phyloP scores from a whole-genome alignment of 768 basidiomycete species.

The Termitomyces sp. region DNA sequence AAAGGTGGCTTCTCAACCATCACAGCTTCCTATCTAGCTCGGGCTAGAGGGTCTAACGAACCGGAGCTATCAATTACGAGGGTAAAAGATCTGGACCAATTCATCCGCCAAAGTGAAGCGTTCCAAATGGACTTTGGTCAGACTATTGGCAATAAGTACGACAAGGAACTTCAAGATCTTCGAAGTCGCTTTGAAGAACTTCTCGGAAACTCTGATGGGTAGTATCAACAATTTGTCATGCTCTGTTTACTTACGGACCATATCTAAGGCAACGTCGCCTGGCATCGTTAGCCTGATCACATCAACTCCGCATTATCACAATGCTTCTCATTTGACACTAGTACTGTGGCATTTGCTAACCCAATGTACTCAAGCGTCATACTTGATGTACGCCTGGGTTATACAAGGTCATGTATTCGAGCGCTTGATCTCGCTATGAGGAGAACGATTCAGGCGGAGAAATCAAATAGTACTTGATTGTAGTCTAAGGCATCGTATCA shows the following conservation, averaged over 20 bases:
- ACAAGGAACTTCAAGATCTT: constrained; percentile 28
- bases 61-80: constrained; percentile 57
- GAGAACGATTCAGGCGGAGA: neutral
- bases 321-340: neutral
- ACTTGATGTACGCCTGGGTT: neutral
- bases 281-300: constrained; percentile 11
- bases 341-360: neutral
- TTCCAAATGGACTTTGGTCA: constrained; percentile 56
- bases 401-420: no score
- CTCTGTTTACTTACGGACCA: neutral
- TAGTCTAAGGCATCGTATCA: neutral
- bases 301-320: neutral
- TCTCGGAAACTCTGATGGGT: constrained; percentile 36
- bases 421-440: neutral
- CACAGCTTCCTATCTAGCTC: constrained; percentile 68
- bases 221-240: constrained; percentile 1
- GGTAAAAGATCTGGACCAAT: constrained; percentile 59
- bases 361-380: neutral
- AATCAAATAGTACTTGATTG: neutral
- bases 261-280: constrained; percentile 14
- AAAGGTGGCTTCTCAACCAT: constrained; percentile 62
- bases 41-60: constrained; percentile 62
- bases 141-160: constrained; percentile 25
- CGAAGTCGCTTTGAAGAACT: constrained; percentile 41
- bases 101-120: constrained; percentile 54